phyloP scores from a whole-genome alignment of 2,329 filamentous ascomycete genomes.

The Monascus ruber region DNA sequence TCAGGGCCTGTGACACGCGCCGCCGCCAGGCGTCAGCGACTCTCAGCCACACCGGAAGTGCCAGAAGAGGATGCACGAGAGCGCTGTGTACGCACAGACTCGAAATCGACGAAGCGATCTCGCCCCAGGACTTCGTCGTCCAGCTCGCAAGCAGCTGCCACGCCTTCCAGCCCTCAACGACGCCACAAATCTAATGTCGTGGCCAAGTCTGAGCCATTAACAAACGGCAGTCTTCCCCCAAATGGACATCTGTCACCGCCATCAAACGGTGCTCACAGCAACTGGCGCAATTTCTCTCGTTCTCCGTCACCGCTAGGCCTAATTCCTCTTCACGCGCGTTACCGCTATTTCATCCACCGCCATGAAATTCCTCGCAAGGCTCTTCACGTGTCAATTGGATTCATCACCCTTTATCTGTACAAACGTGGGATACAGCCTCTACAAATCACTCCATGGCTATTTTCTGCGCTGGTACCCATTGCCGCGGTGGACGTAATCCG shows the following conservation, averaged over 20 bases:
- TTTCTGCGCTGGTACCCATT: conserved; percentile 73
- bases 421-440: conserved; percentile 62
- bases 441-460: conserved; percentile 72
- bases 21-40: conserved; percentile 45
- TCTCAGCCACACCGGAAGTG: conserved; percentile 49
- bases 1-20: conserved; percentile 68
- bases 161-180: conserved; percentile 34
- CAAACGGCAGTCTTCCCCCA: conserved; percentile 30
- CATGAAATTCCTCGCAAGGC: conserved; percentile 93
- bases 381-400: conserved; percentile 92
- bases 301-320: conserved; percentile 86
- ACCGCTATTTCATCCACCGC: conserved; percentile 83
- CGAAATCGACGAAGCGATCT: conserved; percentile 48
- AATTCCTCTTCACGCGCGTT: conserved; percentile 89
- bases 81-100: conserved; percentile 37
- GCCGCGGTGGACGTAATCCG: conserved; percentile 70
- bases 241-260: conserved; percentile 60
- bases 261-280: conserved; percentile 44
- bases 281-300: conserved; percentile 80
- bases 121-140: conserved; percentile 48
- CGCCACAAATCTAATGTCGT: conserved; percentile 36
- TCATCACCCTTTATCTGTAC: conserved; percentile 82
- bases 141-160: conserved; percentile 30
- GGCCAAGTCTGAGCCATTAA: conserved; percentile 25
- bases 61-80: conserved; percentile 37